Base-by-base conservation (phyloP, 2,329 filamentous ascomycete species). In the Ophiostoma tasmaniense region DNA sequence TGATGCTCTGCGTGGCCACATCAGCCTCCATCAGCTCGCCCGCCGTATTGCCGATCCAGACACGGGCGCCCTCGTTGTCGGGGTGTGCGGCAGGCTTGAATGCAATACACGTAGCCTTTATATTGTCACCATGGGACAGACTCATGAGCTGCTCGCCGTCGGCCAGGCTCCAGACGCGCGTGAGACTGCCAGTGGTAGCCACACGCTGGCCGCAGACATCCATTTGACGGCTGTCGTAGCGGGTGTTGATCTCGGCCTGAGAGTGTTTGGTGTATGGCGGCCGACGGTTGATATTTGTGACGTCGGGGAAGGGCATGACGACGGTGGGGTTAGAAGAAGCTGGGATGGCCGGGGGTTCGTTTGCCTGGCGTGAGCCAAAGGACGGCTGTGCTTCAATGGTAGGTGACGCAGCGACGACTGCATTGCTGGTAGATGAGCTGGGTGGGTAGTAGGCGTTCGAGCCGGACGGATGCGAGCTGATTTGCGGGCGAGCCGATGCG, bases 21-120 rank as follows among this genome's bases (percentile, higher is more conserved):
- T 99, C 93, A 62, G 96, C 85, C 79, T 99, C 95, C 76, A 93
- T 87, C 52, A 99, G 82, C 72, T 99, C 95, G 65, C 95, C 95
- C 7, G 87, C 83, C 73, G 90, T 96, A 61, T 90, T 97, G 8
- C 95, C 95, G 39, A 98, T 86, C 95, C 95, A 99, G 30, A 99
- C 74, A 17, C 88, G 85, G 68, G 85, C 85, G 6, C 93, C 94
- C 78, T 98, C 94, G 64, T 93, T 88, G 70, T 92, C 87, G 0
- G 94, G 85, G 72, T 90, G 87, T 2, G 84, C 82, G 0, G 89
- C 90, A 2, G 94, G 93, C 76, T 96, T 96, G 79, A 99, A 99
- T 0, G 87, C 85, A 6, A 97, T 81, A 1, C 93, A 87, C 1
- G 92, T 89, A 8, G 91, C 90, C 76, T 91, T 96, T 71, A 92